Base-by-base conservation (phyloP, 1,284 basidiomycete genomes). In the Trametes sp. region DNA sequence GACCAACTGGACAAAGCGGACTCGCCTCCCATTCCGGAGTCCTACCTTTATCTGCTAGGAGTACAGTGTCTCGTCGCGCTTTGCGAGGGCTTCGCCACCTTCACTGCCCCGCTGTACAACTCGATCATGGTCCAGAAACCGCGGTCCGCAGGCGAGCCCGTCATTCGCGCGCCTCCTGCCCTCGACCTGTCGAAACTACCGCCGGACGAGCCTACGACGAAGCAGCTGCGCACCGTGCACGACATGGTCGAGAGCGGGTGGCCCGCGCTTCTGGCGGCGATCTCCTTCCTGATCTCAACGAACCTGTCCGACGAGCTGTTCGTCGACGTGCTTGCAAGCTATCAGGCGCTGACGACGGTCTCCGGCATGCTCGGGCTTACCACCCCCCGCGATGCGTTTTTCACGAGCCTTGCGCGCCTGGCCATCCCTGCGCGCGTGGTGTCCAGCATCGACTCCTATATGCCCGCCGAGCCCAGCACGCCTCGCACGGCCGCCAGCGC, bases 1-100 rank as follows among this genome's bases (percentile, higher is more conserved):
- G 96, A 98, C 73, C 96, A 98, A 74, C 86, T 97, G 19, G 96
- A 98, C 79, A 98, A 99, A 77, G 90, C 94, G 0, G 98, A 99
- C 70, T 89, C 96, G 0, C 98, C 98, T 0, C 81, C 87, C 0
- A 94, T 97, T 53, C 96, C 96, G 0, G 95, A 98, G 64, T 86
- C 93, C 0, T 98, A 99, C 75, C 85, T 95, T 60, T 98, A 96
- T 74, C 87, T 98, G 1, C 86, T 99, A 1, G 92, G 91, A 1
- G 84, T 98, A 0, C 96, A 98, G 72, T 95, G 93, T 67, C 84
- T 98, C 8, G 86, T 93, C 23, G 91, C 94, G 0, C 81, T 99
- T 2, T 94, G 93, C 53, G 94, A 98, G 72, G 95, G 95, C 4
- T 91, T 98, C 62, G 90, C 91, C 0, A 79, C 85, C 0, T 90